phyloP scores from a whole-genome alignment of 768 basidiomycete species.

The Russula compacta region DNA sequence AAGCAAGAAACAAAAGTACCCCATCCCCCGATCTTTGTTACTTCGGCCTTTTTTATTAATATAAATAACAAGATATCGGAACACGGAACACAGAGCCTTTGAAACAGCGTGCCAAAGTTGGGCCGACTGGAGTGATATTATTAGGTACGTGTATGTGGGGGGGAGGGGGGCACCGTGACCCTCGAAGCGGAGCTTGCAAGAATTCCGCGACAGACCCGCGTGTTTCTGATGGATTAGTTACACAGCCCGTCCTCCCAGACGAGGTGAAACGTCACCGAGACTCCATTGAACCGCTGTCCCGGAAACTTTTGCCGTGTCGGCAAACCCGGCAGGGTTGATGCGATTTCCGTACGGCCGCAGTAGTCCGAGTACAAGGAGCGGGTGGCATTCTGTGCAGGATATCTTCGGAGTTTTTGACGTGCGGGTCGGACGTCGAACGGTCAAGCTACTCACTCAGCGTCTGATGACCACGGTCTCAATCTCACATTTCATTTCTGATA shows the following conservation, averaged over 20 bases:
- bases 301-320: conserved; percentile 14
- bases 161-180: background rate
- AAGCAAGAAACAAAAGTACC: too few species aligned
- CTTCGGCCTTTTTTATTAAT: too few species aligned
- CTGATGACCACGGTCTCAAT: background rate
- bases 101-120: too few species aligned
- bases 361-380: background rate
- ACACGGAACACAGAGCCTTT: too few species aligned
- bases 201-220: conserved; percentile 17
- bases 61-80: too few species aligned
- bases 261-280: conserved; percentile 11
- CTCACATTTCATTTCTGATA: background rate
- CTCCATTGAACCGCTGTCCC: background rate
- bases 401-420: background rate
- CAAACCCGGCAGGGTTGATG: background rate
- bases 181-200: conserved; percentile 16
- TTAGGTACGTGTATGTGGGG: too few species aligned
- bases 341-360: background rate
- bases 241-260: background rate
- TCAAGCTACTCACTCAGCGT: background rate
- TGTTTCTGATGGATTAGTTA: conserved; percentile 7
- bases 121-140: too few species aligned
- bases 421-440: background rate
- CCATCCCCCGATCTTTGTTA: too few species aligned
- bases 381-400: background rate